Conservation (phyloP, 352 stramenopile genomes). For the Phytophthora europaea region DNA sequence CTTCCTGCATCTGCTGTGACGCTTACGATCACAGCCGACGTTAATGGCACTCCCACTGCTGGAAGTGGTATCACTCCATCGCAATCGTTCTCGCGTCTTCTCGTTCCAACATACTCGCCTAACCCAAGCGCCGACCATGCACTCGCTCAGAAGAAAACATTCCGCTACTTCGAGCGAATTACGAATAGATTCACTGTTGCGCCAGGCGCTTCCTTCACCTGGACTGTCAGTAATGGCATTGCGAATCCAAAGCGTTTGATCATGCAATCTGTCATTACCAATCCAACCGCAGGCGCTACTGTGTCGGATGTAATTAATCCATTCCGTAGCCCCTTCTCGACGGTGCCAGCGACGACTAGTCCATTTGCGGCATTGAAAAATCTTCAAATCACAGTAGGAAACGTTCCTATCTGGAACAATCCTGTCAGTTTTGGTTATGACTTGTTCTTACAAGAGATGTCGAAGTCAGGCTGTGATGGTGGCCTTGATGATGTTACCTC, state of each 20-base stretch:
- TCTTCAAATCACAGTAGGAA: neutral
- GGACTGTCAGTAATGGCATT: no score
- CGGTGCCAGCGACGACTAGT: conserved; percentile 26
- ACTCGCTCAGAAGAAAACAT: neutral
- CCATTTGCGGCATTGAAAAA: conserved; percentile 7
- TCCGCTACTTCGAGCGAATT: conserved; percentile 32
- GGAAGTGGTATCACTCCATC: conserved; percentile 11
- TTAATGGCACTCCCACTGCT: conserved; percentile 17
- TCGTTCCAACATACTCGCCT: conserved; percentile 18
- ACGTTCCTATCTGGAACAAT: neutral
- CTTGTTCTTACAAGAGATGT: neutral
- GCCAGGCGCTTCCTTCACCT: neutral
- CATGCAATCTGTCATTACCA: neutral
- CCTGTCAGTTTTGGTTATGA: neutral
- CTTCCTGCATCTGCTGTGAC: neutral
- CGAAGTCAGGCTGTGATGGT: conserved; percentile 1
- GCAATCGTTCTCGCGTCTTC: conserved; percentile 19
- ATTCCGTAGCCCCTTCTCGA: neutral
- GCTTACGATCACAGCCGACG: conserved; percentile 10
- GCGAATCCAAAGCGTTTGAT: neutral
- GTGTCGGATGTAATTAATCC: conserved; percentile 29
- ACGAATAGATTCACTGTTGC: conserved; percentile 28
- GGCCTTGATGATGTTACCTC: neutral
- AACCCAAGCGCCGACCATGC: conserved; percentile 25
- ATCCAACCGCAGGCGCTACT: conserved; percentile 5